Evolutionary conservation across 2,329 filamentous ascomycete genomes (phyloP).

Genomic region (Cordyceps pruinosa): DNA sequence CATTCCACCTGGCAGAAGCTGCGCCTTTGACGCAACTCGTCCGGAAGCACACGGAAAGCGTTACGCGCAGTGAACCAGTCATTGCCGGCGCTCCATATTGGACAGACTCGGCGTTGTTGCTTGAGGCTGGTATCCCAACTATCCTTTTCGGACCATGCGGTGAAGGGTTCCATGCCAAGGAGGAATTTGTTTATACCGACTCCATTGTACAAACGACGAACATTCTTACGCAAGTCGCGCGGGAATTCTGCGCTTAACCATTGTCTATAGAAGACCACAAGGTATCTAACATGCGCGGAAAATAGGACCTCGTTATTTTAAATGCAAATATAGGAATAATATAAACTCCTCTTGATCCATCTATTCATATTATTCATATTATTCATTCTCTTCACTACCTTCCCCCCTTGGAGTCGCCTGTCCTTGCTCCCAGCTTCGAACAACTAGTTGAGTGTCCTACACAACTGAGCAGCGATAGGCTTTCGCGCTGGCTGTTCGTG

Average conservation of each 20-base stretch:
- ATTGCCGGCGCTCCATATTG: conserved; percentile 33
- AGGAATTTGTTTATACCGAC: conserved; percentile 42
- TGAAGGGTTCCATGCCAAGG: conserved; percentile 41
- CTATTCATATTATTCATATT: no score
- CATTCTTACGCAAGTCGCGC: conserved; percentile 21
- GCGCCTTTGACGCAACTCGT: conserved; percentile 34
- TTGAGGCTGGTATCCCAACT: conserved; percentile 36
- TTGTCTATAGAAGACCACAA: not conserved
- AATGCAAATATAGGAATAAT: no score
- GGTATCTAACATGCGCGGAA: no score
- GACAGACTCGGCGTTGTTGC: conserved; percentile 45
- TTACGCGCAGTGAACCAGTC: conserved; percentile 21
- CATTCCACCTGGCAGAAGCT: conserved; percentile 32
- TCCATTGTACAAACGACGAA: conserved; percentile 31
- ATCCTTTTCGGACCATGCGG: conserved; percentile 42
- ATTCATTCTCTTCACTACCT: no score
- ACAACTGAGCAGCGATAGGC: not conserved
- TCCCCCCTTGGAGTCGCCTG: no score
- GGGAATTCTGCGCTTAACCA: conserved; percentile 22
- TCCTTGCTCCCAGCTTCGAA: no score
- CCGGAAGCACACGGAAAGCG: conserved; percentile 20
- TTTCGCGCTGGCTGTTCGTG: not conserved
- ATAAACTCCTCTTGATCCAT: no score
- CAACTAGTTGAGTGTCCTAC: no score
- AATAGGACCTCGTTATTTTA: no score